These are phyloP conservation scores for Tilletia walkeri DNA, from an alignment of 1,284 basidiomycete species.

Conservation along the genomic window DNA sequence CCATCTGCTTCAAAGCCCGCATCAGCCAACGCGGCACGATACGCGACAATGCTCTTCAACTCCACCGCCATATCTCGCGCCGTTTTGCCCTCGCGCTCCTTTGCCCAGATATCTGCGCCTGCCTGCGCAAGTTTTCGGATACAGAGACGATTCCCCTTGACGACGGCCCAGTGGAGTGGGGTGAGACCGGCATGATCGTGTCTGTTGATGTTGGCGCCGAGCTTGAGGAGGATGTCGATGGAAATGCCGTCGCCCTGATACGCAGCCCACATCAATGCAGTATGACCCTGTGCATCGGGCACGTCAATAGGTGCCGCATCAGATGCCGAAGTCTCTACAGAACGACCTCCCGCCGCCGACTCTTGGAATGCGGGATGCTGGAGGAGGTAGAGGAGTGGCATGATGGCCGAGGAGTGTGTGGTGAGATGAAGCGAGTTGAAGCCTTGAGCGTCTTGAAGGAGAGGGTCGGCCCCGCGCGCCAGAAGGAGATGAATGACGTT, in stretches of 20 bases:
- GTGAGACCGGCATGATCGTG: constrained; percentile 80
- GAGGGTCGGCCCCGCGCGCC: constrained; percentile 84
- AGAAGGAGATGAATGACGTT: constrained; percentile 90
- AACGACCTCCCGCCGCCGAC: not conserved
- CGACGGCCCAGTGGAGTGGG: constrained; percentile 98
- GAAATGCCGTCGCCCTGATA: constrained; percentile 97
- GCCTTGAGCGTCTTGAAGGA: constrained; percentile 84
- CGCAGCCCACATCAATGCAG: constrained; percentile 96
- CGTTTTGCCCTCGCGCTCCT: constrained; percentile 81
- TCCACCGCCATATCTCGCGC: constrained; percentile 92
- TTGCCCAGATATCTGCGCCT: constrained; percentile 76
- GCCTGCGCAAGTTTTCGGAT: constrained; percentile 81
- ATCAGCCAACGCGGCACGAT: constrained; percentile 81
- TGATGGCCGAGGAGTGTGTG: constrained; percentile 88
- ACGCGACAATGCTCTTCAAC: constrained; percentile 75
- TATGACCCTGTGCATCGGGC: constrained; percentile 83
- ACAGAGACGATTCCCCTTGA: constrained; percentile 81
- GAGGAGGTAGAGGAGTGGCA: constrained; percentile 84
- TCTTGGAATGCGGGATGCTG: constrained; percentile 68
- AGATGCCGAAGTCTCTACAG: constrained; percentile 38
- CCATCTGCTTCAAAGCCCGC: constrained; percentile 65
- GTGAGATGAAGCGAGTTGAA: constrained; percentile 95
- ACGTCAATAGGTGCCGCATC: not conserved
- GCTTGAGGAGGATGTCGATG: constrained; percentile 82
- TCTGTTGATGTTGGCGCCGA: constrained; percentile 75